These are phyloP conservation scores for Aspergillus sp. DNA, from an alignment of 2,329 filamentous ascomycete species.

Conservation along the genomic window DNA sequence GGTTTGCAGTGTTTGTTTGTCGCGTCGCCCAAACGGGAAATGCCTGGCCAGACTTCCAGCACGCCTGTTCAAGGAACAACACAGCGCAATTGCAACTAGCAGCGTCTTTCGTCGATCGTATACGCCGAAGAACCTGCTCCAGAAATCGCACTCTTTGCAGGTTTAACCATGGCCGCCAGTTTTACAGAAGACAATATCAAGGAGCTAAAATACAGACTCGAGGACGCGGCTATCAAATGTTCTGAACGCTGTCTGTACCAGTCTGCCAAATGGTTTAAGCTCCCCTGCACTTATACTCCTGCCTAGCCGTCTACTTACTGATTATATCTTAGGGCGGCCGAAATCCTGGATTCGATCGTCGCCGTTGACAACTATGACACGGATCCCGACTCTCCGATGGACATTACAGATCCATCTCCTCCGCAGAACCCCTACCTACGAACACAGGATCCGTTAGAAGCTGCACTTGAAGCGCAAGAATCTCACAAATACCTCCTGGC, in stretches of 20 bases:
- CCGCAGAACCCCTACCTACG: conserved; percentile 52
- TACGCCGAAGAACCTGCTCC: conserved; percentile 1
- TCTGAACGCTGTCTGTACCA: conserved; percentile 95
- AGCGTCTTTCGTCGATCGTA: neutral
- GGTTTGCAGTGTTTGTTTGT: conserved; percentile 29
- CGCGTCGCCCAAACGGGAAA: conserved; percentile 11
- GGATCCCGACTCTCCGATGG: conserved; percentile 60
- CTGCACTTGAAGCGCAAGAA: conserved; percentile 73
- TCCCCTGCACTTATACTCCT: neutral
- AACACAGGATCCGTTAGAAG: conserved; percentile 70
- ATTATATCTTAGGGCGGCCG: conserved; percentile 70
- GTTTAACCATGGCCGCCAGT: conserved; percentile 30
- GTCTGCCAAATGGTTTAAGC: conserved; percentile 82
- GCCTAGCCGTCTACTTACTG: conserved; percentile 10
- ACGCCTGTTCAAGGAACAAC: neutral
- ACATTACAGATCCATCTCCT: conserved; percentile 50
- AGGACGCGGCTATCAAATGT: conserved; percentile 84
- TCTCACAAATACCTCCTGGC: conserved; percentile 82
- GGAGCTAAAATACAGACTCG: conserved; percentile 71
- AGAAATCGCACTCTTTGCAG: neutral
- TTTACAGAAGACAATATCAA: conserved; percentile 39
- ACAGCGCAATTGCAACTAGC: neutral
- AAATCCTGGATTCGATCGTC: conserved; percentile 82
- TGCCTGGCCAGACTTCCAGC: conserved; percentile 11
- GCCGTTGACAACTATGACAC: conserved; percentile 57